A percentile compares a stretch with the other conserved stretches of the same genome.
These are phyloP conservation scores for Dioszegia hungarica DNA, from an alignment of 768 basidiomycete genomes.

Conservation along the genomic window DNA sequence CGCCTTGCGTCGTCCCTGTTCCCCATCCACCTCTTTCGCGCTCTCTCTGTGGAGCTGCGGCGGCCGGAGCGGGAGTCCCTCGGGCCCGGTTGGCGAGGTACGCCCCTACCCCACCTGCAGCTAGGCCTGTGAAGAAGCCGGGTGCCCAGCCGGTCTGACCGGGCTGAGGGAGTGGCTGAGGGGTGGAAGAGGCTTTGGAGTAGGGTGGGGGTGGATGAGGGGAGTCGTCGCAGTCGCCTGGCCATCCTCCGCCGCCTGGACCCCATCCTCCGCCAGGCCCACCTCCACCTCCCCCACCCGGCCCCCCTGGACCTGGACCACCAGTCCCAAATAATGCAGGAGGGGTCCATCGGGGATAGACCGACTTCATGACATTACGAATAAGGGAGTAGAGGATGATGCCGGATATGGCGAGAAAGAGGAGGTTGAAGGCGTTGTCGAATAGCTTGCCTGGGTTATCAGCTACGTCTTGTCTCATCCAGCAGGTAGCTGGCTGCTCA, in stretches of 20 bases:
- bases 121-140: constrained; percentile 82
- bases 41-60: constrained; percentile 21
- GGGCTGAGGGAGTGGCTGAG: constrained; percentile 51
- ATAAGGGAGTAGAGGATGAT: constrained; percentile 55
- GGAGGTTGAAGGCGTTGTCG: constrained; percentile 8
- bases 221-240: constrained; percentile 49
- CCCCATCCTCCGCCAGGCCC: constrained; percentile 51
- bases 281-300: constrained; percentile 50
- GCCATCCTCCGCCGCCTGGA: constrained; percentile 44
- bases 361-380: constrained; percentile 55
- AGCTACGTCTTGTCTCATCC: background rate
- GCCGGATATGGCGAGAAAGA: constrained; percentile 1
- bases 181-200: constrained; percentile 16
- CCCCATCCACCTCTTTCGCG: constrained; percentile 11
- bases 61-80: constrained; percentile 3
- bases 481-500: no score
- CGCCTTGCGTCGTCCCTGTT: constrained; percentile 40
- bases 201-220: constrained; percentile 46
- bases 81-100: constrained; percentile 30
- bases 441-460: background rate
- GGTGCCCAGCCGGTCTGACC: constrained; percentile 53
- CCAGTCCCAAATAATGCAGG: constrained; percentile 42
- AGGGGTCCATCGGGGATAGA: constrained; percentile 42
- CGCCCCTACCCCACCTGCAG: constrained; percentile 65
- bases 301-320: constrained; percentile 40